These are phyloP conservation scores for Gigaspora rosea DNA, from an alignment of 192 early-diverging fungal species.

Conservation along the genomic window DNA sequence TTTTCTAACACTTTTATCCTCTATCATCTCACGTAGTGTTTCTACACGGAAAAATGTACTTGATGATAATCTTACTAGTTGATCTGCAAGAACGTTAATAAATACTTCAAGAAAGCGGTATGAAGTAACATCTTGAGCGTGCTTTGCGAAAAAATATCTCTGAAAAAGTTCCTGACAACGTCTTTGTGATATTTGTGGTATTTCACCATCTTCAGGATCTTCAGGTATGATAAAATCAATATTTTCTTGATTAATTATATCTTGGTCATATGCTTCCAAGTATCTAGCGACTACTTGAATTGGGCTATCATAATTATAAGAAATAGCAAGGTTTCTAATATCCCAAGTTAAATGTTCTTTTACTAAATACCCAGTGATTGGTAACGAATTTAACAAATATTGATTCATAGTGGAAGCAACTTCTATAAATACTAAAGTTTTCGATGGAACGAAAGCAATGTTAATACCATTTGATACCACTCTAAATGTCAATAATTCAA, in stretches of 20 bases:
- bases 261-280: not conserved
- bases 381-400: slow-evolving; percentile 17
- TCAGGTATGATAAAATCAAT: not conserved
- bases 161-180: slow-evolving; percentile 3
- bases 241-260: not conserved
- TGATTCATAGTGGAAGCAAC: slow-evolving; percentile 29
- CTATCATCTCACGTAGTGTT: slow-evolving; percentile 23
- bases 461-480: not conserved
- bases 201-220: not conserved
- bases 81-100: slow-evolving; percentile 34
- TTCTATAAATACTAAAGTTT: slow-evolving; percentile 27
- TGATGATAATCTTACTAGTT: slow-evolving; percentile 32
- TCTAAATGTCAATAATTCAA: slow-evolving; percentile 28
- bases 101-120: slow-evolving; percentile 34
- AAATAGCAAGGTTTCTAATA: slow-evolving; percentile 11
- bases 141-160: slow-evolving; percentile 28
- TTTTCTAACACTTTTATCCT: slow-evolving; percentile 13
- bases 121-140: slow-evolving; percentile 12
- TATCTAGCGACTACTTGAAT: slow-evolving; percentile 14
- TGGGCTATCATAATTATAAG: slow-evolving; percentile 11
- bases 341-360: slow-evolving; percentile 25
- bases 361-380: slow-evolving; percentile 1
- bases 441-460: slow-evolving; percentile 16
- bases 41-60: slow-evolving; percentile 32
- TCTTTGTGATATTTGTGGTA: not conserved